Base-by-base conservation (phyloP, 1,284 basidiomycete species). In the Puccinia hordei region DNA sequence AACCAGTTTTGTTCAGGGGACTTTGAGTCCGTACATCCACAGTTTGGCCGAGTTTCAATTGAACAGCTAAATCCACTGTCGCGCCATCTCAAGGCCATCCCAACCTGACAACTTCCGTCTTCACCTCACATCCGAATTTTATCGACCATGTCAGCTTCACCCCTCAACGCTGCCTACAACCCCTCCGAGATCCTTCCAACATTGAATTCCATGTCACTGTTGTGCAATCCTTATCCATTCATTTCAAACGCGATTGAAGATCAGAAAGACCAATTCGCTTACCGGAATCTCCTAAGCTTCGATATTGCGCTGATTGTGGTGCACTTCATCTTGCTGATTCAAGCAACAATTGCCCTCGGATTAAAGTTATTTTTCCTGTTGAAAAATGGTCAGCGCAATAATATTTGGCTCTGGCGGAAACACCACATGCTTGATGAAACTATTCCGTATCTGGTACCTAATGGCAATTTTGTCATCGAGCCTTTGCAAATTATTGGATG, bases 361-460 rank as follows among this genome's bases (percentile, higher is more conserved):
- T 44, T 66, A 19, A 66, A 66, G 44, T 19, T 66, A 12, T 66
- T 44, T 44, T 66, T 41, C 35, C 19, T 22, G 22, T 8, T 30
- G 12, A 66, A 27, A n/a, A 41, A 41, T 5, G 65, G 38, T 15
- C 24, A 59, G n/a, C 57, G n/a, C 24, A 59, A 4, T 9, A 22
- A 66, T n/a, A 44, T 66, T n/a, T 66, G 65, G 65, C 65, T 66
- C 38, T 66, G 65, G 38, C 19, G 65, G 12, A 66, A 41, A 66
- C 65, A 66, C 6, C 44, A 66, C 24, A 2, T 44, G 38, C 0
- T 46, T 6, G 35, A 66, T 44, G 5, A 66, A n/a, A 10, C 65
- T 1, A 10, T 66, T 19, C 65, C 65, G 1, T 66, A 66, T 44
- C 44, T 66, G 12, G 35, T 66, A 6, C 65, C 65, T 1, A 66